Conservation (phyloP, 2,329 filamentous ascomycete species). For the Thelonectria olida region DNA sequence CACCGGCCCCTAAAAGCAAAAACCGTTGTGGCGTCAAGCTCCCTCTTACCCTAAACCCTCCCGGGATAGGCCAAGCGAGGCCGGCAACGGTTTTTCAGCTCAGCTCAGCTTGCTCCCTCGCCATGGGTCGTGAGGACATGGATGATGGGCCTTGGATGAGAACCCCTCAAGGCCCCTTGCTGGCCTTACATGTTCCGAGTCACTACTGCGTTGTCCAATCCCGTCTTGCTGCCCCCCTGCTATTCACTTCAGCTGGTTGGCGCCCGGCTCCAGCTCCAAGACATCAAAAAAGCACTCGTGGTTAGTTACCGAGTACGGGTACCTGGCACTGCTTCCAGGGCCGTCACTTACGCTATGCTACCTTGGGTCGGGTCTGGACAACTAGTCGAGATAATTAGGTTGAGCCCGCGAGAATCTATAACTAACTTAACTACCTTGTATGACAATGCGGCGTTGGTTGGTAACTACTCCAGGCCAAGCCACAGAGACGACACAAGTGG, state of each 20-base stretch:
- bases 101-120: conserved; percentile 27
- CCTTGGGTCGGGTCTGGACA: too few species aligned
- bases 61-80: conserved; percentile 32
- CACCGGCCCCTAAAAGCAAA: conserved; percentile 38
- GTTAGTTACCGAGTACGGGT: too few species aligned
- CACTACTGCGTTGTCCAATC: conserved; percentile 27
- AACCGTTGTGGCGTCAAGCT: conserved; percentile 41
- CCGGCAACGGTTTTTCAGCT: conserved; percentile 42
- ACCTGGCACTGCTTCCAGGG: too few species aligned
- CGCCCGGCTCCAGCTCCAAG: not conserved
- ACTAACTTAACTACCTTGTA: too few species aligned
- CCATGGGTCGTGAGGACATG: not conserved
- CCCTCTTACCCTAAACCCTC: conserved; percentile 31
- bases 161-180: not conserved
- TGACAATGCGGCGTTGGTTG: too few species aligned
- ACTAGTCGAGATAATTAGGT: too few species aligned
- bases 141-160: not conserved
- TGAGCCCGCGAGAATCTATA: too few species aligned
- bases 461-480: too few species aligned
- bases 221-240: conserved; percentile 22
- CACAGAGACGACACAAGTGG: too few species aligned
- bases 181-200: not conserved
- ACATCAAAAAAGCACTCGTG: too few species aligned
- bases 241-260: conserved; percentile 2
- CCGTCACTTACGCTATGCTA: too few species aligned